These are phyloP conservation scores for Yueomyces sp. DNA, from an alignment of 1,139 yeast species.

Conservation along the genomic window DNA sequence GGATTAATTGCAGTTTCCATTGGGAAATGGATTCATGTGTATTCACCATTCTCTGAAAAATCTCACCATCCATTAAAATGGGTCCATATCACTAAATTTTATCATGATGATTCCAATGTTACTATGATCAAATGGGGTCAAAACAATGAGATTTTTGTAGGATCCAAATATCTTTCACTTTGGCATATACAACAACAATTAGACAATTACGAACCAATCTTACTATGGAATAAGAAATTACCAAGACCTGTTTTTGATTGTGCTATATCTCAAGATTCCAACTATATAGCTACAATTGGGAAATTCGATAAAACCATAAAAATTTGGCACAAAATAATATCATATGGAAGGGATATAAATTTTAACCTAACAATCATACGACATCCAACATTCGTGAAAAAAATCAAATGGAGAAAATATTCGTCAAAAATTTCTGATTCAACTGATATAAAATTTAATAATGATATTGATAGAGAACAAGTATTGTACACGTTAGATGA, in stretches of 20 bases:
- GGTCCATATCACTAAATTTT: constrained; percentile 29
- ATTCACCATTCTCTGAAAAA: constrained; percentile 28
- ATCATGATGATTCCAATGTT: constrained; percentile 29
- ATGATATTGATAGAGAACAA: constrained; percentile 4
- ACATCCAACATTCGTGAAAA: constrained; percentile 50
- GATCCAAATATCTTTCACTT: constrained; percentile 41
- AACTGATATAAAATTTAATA: not conserved
- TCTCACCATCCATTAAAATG: constrained; percentile 30
- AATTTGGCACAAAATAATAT: constrained; percentile 59
- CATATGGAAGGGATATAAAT: constrained; percentile 43
- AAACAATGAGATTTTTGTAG: constrained; percentile 47
- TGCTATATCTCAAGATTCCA: constrained; percentile 49
- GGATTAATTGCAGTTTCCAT: constrained; percentile 37
- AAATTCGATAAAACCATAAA: constrained; percentile 54
- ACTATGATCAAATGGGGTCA: constrained; percentile 56
- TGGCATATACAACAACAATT: constrained; percentile 39
- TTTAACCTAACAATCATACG: constrained; percentile 61
- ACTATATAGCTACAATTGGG: constrained; percentile 51
- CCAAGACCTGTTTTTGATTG: constrained; percentile 44
- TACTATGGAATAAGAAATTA: constrained; percentile 45
- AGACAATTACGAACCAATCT: constrained; percentile 27
- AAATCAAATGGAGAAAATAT: constrained; percentile 39
- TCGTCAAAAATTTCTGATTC: not conserved
- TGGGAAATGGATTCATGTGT: constrained; percentile 23
- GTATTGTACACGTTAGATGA: constrained; percentile 45